phyloP scores from a whole-genome alignment of 176 grass and related monocot genomes.

The Phragmites australis region DNA sequence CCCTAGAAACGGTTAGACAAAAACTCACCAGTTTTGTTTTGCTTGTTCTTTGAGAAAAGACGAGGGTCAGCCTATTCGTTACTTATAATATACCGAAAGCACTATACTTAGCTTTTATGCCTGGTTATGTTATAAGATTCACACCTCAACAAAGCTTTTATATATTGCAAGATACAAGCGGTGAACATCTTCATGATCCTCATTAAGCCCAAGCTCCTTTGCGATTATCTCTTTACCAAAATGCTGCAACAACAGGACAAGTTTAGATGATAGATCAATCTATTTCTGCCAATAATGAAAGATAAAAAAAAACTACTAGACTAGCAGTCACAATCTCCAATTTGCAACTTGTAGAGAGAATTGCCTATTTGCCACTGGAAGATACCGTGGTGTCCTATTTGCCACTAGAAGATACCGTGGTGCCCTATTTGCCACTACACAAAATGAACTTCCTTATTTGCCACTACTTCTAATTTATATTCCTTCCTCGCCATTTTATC shows the following conservation, averaged over 20 bases:
- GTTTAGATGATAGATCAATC: slow-evolving; percentile 8
- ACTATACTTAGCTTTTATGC: not conserved
- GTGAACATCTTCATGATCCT: slow-evolving; percentile 84
- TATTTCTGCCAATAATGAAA: not conserved
- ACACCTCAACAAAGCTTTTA: slow-evolving; percentile 96
- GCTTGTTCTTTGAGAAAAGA: not conserved
- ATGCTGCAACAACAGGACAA: slow-evolving; percentile 53
- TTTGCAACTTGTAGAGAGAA: not conserved
- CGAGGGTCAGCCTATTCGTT: not conserved
- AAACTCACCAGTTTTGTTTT: not conserved
- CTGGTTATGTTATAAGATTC: slow-evolving; percentile 3
- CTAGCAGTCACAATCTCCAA: not conserved
- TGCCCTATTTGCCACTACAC: too few relatives aligned
- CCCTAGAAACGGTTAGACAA: not conserved
- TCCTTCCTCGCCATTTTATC: too few relatives aligned
- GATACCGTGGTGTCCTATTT: too few relatives aligned
- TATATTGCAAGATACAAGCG: slow-evolving; percentile 85
- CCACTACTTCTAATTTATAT: too few relatives aligned
- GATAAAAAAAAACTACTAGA: not conserved
- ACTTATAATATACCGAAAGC: not conserved
- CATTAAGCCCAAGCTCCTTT: slow-evolving; percentile 76
- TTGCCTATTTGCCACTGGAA: too few relatives aligned
- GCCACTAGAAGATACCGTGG: too few relatives aligned
- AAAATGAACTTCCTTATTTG: too few relatives aligned
- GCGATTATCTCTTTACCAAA: slow-evolving; percentile 99